A percentile compares a stretch with the other conserved stretches of the same genome.
These are phyloP conservation scores for Kickxella alabastrina DNA, from an alignment of 192 early-diverging fungal species.

Conservation along the genomic window DNA sequence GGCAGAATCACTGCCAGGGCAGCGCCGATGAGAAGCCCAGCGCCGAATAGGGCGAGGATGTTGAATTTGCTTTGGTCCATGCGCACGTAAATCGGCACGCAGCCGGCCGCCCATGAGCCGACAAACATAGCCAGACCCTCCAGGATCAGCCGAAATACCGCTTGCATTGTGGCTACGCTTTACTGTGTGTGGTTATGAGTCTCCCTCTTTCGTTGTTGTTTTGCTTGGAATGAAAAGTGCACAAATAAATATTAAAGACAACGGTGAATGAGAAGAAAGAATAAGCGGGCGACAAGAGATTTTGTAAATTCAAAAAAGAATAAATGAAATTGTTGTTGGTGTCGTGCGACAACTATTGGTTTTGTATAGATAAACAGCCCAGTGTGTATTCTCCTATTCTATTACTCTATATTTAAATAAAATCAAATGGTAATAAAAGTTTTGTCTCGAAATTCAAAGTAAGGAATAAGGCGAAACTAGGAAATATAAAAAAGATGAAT, in stretches of 20 bases:
- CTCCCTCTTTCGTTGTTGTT: too few species aligned
- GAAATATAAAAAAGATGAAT: conserved; percentile 7
- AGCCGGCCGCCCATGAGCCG: conserved; percentile 84
- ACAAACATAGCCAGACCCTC: conserved; percentile 68
- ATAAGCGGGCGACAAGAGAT: not conserved
- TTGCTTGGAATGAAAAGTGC: not conserved
- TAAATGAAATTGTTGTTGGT: too few species aligned
- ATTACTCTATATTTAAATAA: too few species aligned
- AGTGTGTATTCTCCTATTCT: too few species aligned
- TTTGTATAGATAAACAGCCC: too few species aligned
- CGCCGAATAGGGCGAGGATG: conserved; percentile 73
- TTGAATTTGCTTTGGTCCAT: conserved; percentile 70
- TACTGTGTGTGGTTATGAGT: too few species aligned
- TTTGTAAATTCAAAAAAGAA: too few species aligned
- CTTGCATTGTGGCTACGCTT: conserved; percentile 41
- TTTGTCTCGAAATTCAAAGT: too few species aligned
- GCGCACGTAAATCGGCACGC: conserved; percentile 75
- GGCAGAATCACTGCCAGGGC: conserved; percentile 91
- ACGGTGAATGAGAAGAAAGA: not conserved
- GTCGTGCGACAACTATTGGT: too few species aligned
- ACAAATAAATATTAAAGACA: not conserved
- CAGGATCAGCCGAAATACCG: conserved; percentile 48
- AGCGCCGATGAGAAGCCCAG: conserved; percentile 89
- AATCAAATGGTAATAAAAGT: too few species aligned
- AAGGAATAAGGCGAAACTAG: conserved; percentile 2